These are phyloP conservation scores for Pueraria montana DNA, from an alignment of 306 rosid genomes.

Conservation along the genomic window DNA sequence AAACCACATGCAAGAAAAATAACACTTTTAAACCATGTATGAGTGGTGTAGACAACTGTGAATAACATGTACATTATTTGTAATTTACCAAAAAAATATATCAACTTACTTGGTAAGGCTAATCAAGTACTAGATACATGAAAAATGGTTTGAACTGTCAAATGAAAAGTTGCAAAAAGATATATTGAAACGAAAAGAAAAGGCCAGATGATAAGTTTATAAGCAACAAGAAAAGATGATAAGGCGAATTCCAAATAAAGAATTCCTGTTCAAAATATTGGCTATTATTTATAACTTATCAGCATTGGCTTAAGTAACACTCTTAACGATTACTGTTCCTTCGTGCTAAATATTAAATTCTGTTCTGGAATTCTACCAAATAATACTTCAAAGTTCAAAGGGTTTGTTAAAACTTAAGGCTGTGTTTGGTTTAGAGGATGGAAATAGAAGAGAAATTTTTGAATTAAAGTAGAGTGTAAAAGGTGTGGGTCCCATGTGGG, in stretches of 20 bases:
- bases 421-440: no score
- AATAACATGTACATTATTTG: neutral
- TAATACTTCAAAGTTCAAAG: neutral
- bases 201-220: neutral
- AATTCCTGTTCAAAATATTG: conserved; percentile 18
- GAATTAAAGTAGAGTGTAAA: no score
- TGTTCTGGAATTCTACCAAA: conserved; percentile 19
- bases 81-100: neutral
- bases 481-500: no score
- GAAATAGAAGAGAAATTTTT: no score
- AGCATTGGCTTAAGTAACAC: neutral
- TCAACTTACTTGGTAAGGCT: neutral
- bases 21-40: neutral
- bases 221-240: no score
- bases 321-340: neutral
- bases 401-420: neutral
- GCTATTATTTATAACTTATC: neutral
- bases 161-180: neutral
- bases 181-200: neutral
- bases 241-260: neutral
- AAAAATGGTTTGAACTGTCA: conserved; percentile 8
- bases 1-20: conserved; percentile 9
- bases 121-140: conserved; percentile 3
- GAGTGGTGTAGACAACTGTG: neutral
- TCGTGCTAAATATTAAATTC: conserved; percentile 6